Base-by-base conservation (phyloP, 2,329 filamentous ascomycete species). In the Phyllosticta citrichinensis region DNA sequence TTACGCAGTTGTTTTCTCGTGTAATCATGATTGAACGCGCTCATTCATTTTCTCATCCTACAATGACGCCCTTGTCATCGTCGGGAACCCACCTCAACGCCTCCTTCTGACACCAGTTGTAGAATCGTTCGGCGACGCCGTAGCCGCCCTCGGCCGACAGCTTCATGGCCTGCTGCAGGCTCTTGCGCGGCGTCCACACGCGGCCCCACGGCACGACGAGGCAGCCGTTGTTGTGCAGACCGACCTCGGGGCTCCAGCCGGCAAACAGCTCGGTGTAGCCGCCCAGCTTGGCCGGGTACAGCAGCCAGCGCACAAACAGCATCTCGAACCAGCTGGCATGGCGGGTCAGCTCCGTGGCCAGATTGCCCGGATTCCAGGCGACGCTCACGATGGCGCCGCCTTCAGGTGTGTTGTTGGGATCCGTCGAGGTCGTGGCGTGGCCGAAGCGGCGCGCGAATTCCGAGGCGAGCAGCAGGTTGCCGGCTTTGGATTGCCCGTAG, bases 181-280 rank as follows among this genome's bases (percentile, higher is more conserved):
- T 75, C 40, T 65, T 63, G 12, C 72, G 66, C 19, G 75, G 69
- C 30, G 51, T 53, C 66, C 30, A 73, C 68, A 63, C 62, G 20
- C 73, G 65, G n/a, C 79, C 79, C 79, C 79, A 82, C 2, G 79
- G 79, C 56, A 77, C 69, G 50, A 81, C 63, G 53, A 72, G 72
- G 10, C 62, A 65, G 3, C 74, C 74, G 19, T 47, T 51, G 50
- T 61, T 61, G 47, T 61, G 55, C 57, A 73, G 73, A 8, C 52
- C 54, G 35, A 62, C 20, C 8, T 52, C 52, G 11, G 56, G 56
- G 14, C 52, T 56, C 52, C 57, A 62, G 3, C 57, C 61, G 17
- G 61, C 61, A 33, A 57, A 62, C 3, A 62, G 53, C 52, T 62
- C 61, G 3, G 61, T 62, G 52, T 53, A 62, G 12, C 57, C 61